Conservation (phyloP, 1,139 yeast species). For the Candida gigantensis region DNA sequence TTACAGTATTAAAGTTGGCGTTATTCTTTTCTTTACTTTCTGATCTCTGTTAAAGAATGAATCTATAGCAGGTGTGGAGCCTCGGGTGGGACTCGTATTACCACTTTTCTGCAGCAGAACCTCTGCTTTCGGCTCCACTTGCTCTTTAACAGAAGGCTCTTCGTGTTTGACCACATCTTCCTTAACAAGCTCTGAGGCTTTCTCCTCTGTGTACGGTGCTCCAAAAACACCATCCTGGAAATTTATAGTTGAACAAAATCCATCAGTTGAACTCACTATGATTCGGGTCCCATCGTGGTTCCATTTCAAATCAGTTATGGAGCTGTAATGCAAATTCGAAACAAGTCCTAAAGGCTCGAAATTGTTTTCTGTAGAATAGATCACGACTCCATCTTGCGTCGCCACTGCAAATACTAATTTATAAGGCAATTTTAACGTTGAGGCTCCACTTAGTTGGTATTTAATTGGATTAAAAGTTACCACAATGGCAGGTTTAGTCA, state of each 20-base stretch:
- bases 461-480: conserved; percentile 71
- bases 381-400: conserved; percentile 79
- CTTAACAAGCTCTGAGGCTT: conserved; percentile 1
- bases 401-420: conserved; percentile 90
- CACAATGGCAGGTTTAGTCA: conserved; percentile 82
- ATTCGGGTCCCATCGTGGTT: conserved; percentile 70
- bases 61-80: conserved; percentile 14
- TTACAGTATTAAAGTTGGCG: conserved; percentile 41
- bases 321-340: conserved; percentile 81
- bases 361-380: conserved; percentile 73
- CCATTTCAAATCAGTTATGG: conserved; percentile 89
- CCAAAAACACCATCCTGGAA: conserved; percentile 61
- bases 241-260: conserved; percentile 74
- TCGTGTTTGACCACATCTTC: conserved; percentile 9
- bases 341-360: conserved; percentile 70
- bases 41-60: conserved; percentile 15
- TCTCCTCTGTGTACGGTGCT: conserved; percentile 16
- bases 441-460: conserved; percentile 34
- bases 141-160: conserved; percentile 5
- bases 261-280: conserved; percentile 87
- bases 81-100: background rate
- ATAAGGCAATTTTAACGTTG: conserved; percentile 52
- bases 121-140: conserved; percentile 6
- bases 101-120: conserved; percentile 1
- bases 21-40: conserved; percentile 44